Base-by-base conservation (phyloP, 2,329 filamentous ascomycete genomes). In the Sordariomycetes sp. region DNA sequence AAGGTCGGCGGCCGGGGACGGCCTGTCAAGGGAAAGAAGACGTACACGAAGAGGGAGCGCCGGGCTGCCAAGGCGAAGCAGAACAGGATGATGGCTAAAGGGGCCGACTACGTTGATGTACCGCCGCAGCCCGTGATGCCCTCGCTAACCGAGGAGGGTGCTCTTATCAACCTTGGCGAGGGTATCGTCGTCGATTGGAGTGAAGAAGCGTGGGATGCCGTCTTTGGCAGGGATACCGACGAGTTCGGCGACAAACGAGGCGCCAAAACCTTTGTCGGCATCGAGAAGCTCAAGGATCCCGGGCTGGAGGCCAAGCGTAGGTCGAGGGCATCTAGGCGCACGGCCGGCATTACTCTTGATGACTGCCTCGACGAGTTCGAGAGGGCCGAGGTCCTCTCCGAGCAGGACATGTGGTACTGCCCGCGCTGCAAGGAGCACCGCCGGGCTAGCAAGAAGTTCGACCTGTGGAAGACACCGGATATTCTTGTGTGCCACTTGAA, bases 381-480 rank as follows among this genome's bases (percentile, higher is more conserved):
- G 66, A 92, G 92, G 67, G 88, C 91, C 60, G 94, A 99, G 70
- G 84, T 96, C 15, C 76, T 99, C 4, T 96, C 92, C 0, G 90
- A 96, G 68, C 88, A 95, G 66, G 95, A 99, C 68, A 92, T 90
- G 60, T 99, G 94, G 94, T 97, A 95, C 68, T 99, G 94, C 67
- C 92, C 90, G 58, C 83, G 90, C 34, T 99, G 94, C 78, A 97
- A 97, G 69, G 89, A 96, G 64, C 87, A 95, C 65, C 84, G 90
- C 17, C 85, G 90, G 60, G 94, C 94, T 22, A 91, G 86, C 72
- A 99, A 99, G 76, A 96, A 94, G 65, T 90, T 99, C 56, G 91
- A 97, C 66, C 81, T 99, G 20, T 99, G 94, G 94, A 96, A 92
- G 66, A 86, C 89, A 2, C 94, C 94, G 0, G 94, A 99, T 68